A percentile compares a stretch with the other conserved stretches of the same genome.
phyloP scores from a whole-genome alignment of 2,329 filamentous ascomycete genomes.

The Lecanoromycetidae sp. region DNA sequence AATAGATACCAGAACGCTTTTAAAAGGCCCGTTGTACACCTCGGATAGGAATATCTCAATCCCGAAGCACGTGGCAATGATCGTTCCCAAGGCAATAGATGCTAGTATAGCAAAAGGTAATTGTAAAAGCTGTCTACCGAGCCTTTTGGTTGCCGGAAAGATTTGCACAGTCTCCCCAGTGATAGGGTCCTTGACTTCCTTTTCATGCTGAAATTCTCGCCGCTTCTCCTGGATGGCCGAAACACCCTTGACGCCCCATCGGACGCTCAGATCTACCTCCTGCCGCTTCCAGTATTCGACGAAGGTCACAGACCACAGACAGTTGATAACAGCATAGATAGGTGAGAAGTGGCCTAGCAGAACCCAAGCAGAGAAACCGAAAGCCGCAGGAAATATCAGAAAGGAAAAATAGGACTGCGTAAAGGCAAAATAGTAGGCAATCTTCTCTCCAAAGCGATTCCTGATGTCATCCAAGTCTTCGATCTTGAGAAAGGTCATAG shows the following conservation, averaged over 20 bases:
- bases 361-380: conserved; percentile 67
- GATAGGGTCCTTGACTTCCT: conserved; percentile 62
- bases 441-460: conserved; percentile 66
- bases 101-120: conserved; percentile 74
- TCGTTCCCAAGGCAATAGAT: conserved; percentile 56
- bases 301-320: conserved; percentile 79
- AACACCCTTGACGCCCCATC: conserved; percentile 81
- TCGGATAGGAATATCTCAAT: conserved; percentile 95
- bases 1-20: conserved; percentile 63
- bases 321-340: conserved; percentile 64
- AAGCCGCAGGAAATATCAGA: conserved; percentile 65
- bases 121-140: conserved; percentile 66
- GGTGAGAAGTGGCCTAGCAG: conserved; percentile 76
- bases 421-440: conserved; percentile 94
- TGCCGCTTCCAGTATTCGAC: conserved; percentile 96
- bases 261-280: conserved; percentile 70
- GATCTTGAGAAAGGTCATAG: conserved; percentile 54
- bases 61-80: conserved; percentile 78
- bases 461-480: conserved; percentile 62
- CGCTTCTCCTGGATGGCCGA: conserved; percentile 68
- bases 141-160: conserved; percentile 63
- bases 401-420: conserved; percentile 83
- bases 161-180: conserved; percentile 67
- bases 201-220: conserved; percentile 67
- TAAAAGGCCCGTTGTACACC: conserved; percentile 80